Base-by-base conservation (phyloP, 257 asterid genomes). In the Fraxinus quadrangulata region DNA sequence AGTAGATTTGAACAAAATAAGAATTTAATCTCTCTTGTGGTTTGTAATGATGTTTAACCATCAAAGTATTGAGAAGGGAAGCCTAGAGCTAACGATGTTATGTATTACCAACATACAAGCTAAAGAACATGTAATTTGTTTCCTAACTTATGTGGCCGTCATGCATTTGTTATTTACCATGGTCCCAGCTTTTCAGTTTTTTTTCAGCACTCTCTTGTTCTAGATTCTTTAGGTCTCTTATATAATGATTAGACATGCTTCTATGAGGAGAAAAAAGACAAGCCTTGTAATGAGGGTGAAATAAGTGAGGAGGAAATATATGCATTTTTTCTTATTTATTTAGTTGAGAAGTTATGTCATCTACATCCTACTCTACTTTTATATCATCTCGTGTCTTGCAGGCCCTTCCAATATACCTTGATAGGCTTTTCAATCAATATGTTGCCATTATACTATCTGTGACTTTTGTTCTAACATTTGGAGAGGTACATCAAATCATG, bases 321-420 rank as follows among this genome's bases (percentile, higher is more conserved):
- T 21, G 26, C 2, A 36, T 12, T 71, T 39, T 40, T 13, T 70
- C 11, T 10, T 65, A 65, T 16, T 23, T 17, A n/a, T 70, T 74
- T 3, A 28, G 65, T 73, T 70, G 42, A 49, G 47, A 63, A 37
- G 17, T 21, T 80, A 37, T 31, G 37, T 24, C 42, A 37, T 49
- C 10, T 11, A 24, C 34, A 71, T 66, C 51, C 78, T 39, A 74
- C 42, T 31, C 28, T 19, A 63, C 40, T 79, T 72, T 74, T 67
- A 21, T 49, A 19, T 85, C 77, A 40, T 42, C 28, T 42, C 4
- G 49, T 76, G 39, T 79, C 86, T 71, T 88, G 87, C 93, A 96
- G 99, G 99, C 99, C 66, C 97, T 96, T 78, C 99, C 97, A 3
- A 79, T 96, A 81, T 96, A 96, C 85, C 89, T 96, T 85, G 99